Evolutionary conservation across 1,139 yeast species (phyloP), one percentile per base, ranked within the genome.

Genomic region (Yamadazyma jaroonii): DNA sequence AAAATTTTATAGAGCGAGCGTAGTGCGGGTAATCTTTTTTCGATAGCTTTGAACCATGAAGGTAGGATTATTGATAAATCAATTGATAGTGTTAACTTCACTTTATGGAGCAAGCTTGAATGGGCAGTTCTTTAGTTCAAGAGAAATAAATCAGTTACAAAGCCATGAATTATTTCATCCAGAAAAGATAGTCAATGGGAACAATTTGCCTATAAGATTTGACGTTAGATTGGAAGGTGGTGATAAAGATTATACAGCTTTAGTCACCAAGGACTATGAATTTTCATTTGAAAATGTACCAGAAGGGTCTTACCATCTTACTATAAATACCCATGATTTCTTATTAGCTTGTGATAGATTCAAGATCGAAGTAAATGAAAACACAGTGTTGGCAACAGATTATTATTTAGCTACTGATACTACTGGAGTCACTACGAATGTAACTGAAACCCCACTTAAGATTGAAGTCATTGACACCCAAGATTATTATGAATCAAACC

Each of bases 301-400:
- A 2, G 40, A 47, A 9, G 77, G 76, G 6, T 56, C 52, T 32
- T 69, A 71, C 42, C 61, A 64, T 37, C 58, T 71, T 32, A 28
- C 51, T 12, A 53, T 70, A 6, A 48, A 56, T 38, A 63, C 73
- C 1, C 65, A 68, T 47, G 77, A 71, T 42, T 68, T 68, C 44
- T 39, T 44, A 7, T 53, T 71, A 29, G 38, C 42, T 12, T 41
- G 42, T 25, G 55, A 58, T 29, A 50, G 68, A 35, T 67, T 47
- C 46, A 50, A 53, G 31, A 47, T 71, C 9, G 41, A 48, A 6
- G 64, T 64, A 7, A 49, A 50, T 23, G 53, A 50, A 9, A 48
- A 45, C 7, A 46, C 44, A 8, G 42, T 56, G 2, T 24, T 47
- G 6, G 68, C 62, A 1, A 57, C 44, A 32, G 56, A 54, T 22